These are phyloP conservation scores for Corrigiola litoralis DNA, from an alignment of 179 eudicot genomes.

Conservation along the genomic window DNA sequence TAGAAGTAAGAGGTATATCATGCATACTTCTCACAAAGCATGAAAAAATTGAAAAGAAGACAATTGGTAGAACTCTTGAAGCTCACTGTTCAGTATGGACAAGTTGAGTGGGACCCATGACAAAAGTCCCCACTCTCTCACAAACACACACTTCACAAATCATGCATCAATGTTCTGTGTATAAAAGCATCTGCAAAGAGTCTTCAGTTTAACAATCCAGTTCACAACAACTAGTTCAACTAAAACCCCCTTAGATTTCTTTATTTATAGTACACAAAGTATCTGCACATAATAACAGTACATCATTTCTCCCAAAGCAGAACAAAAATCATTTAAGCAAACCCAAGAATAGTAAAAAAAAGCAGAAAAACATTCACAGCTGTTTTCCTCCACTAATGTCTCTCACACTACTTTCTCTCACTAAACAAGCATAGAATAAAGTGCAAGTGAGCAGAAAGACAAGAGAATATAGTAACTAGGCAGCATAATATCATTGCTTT, in stretches of 20 bases:
- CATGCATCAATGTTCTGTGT: conserved; percentile 10
- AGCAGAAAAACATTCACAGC: conserved; percentile 38
- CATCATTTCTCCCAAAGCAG: conserved; percentile 8
- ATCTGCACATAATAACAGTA: not conserved
- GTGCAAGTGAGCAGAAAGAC: conserved; percentile 23
- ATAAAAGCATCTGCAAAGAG: conserved; percentile 27
- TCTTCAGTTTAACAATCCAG: conserved; percentile 17
- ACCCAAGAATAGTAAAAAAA: not conserved
- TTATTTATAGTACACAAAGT: not conserved
- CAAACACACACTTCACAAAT: not conserved
- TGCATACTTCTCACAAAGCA: too few relatives aligned
- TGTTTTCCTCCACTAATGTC: conserved; percentile 32
- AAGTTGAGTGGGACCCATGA: not conserved
- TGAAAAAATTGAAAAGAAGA: too few relatives aligned
- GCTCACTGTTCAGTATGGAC: too few relatives aligned
- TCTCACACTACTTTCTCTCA: conserved; percentile 24
- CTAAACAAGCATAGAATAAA: conserved; percentile 48
- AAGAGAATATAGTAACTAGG: not conserved
- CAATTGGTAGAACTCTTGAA: too few relatives aligned
- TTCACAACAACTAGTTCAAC: not conserved
- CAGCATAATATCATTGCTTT: conserved; percentile 30
- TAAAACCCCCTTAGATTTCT: not conserved
- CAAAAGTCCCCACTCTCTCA: not conserved
- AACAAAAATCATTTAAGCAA: not conserved
- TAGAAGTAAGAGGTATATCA: too few relatives aligned